Conservation (phyloP, 352 stramenopile species). For the Phytophthora meadii region DNA sequence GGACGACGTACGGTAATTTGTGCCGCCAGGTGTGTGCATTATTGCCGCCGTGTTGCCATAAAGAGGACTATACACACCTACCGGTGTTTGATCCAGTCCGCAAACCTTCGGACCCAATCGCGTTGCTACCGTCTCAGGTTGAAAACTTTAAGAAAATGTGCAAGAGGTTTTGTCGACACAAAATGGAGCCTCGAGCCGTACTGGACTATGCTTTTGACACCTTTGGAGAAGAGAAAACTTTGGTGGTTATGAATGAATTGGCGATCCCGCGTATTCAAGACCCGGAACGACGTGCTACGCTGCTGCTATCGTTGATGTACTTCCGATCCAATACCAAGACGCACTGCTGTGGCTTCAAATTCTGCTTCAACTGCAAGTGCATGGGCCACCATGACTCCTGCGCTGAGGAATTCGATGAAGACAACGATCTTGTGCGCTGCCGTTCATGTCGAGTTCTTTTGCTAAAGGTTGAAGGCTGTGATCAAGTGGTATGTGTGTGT, state of each 20-base stretch:
- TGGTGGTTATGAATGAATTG: conserved; percentile 17
- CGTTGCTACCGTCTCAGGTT: conserved; percentile 22
- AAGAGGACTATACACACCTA: conserved; percentile 47
- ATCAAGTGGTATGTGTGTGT: conserved; percentile 56
- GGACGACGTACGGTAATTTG: conserved; percentile 27
- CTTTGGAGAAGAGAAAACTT: conserved; percentile 25
- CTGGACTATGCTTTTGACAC: conserved; percentile 28
- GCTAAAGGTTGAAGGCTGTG: conserved; percentile 61
- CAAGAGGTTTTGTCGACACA: conserved; percentile 32
- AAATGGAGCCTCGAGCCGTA: conserved; percentile 18
- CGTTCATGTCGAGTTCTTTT: conserved; percentile 50
- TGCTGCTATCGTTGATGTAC: conserved; percentile 51
- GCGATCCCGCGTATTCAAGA: conserved; percentile 39
- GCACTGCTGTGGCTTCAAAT: conserved; percentile 40
- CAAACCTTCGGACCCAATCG: not conserved
- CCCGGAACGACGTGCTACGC: conserved; percentile 44
- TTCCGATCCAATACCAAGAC: conserved; percentile 36
- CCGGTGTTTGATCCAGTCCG: conserved; percentile 5
- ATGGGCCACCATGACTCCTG: conserved; percentile 37
- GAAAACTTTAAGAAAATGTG: conserved; percentile 20
- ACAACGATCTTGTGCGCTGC: conserved; percentile 47
- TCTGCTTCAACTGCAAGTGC: conserved; percentile 70
- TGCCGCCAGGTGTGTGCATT: conserved; percentile 34
- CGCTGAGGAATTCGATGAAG: conserved; percentile 30
- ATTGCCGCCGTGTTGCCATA: conserved; percentile 41